These are phyloP conservation scores for Arabidopsis thaliana DNA, from an alignment of 345 rosid species.

Conservation along the genomic window DNA sequence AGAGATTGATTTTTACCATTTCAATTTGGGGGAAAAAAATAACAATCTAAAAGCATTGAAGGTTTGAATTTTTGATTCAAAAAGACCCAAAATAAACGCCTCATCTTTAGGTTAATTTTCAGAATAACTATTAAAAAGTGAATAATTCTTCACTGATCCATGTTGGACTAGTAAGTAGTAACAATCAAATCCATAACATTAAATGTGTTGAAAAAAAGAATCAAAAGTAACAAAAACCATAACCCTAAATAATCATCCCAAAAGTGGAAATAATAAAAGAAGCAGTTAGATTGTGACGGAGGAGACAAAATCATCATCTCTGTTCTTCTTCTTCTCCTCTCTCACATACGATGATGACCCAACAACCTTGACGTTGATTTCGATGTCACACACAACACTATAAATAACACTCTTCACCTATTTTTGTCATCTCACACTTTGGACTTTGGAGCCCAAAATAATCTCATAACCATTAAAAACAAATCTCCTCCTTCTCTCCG, in stretches of 20 bases:
- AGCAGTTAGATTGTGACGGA: background rate
- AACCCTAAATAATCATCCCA: background rate
- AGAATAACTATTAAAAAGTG: background rate
- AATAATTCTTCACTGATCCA: background rate
- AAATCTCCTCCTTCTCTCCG: background rate
- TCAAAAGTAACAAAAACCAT: background rate
- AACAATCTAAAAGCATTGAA: background rate
- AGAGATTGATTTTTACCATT: too few relatives aligned
- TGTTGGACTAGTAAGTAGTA: background rate
- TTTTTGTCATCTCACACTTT: background rate
- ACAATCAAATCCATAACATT: too few relatives aligned
- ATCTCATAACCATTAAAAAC: background rate
- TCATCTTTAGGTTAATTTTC: background rate
- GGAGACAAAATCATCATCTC: slow-evolving; percentile 8
- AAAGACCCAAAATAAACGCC: background rate
- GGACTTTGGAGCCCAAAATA: slow-evolving; percentile 10
- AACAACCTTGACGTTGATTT: slow-evolving; percentile 12
- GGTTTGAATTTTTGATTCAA: too few relatives aligned
- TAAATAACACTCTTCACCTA: background rate
- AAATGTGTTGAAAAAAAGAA: background rate
- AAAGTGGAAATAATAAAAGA: background rate
- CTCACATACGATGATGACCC: background rate
- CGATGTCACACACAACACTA: background rate
- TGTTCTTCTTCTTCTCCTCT: background rate
- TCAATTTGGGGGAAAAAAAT: background rate